These are phyloP conservation scores for Starmerella gropengiesseri DNA, from an alignment of 805 yeast species.

Conservation along the genomic window DNA sequence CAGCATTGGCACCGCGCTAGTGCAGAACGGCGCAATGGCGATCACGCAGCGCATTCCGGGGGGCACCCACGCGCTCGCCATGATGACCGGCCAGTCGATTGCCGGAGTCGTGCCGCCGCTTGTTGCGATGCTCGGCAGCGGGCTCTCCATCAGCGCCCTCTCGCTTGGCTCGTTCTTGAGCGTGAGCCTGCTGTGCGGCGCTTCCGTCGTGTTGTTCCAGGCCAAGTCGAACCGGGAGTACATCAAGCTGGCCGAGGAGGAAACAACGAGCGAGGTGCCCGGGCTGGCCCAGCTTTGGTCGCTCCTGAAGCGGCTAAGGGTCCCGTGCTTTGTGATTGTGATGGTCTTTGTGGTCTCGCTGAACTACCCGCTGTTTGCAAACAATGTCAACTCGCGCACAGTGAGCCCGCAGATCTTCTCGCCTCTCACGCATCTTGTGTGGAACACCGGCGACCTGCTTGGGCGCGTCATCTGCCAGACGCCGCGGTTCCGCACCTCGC, in stretches of 20 bases:
- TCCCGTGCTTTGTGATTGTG: conserved; percentile 59
- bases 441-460: conserved; percentile 82
- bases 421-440: conserved; percentile 67
- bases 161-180: conserved; percentile 31
- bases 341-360: conserved; percentile 63
- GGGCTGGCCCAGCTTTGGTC: not conserved
- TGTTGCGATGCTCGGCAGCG: conserved; percentile 43
- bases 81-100: conserved; percentile 89
- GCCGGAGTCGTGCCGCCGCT: conserved; percentile 88
- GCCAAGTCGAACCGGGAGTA: conserved; percentile 11
- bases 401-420: conserved; percentile 38
- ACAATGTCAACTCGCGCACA: conserved; percentile 46
- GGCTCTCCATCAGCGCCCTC: conserved; percentile 45
- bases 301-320: conserved; percentile 33
- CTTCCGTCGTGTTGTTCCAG: conserved; percentile 12
- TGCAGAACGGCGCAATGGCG: conserved; percentile 88
- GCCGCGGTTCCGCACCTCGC: conserved; percentile 33
- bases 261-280: conserved; percentile 5
- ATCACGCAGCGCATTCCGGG: conserved; percentile 47
- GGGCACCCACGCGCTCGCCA: conserved; percentile 36
- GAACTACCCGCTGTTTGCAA: conserved; percentile 83
- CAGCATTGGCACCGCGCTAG: conserved; percentile 64
- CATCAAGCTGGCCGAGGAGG: conserved; percentile 16
- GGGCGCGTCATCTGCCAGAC: conserved; percentile 63
- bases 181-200: conserved; percentile 16